These are phyloP conservation scores for Purpureocillium lavendulum DNA, from an alignment of 2,329 filamentous ascomycete genomes.

Conservation along the genomic window DNA sequence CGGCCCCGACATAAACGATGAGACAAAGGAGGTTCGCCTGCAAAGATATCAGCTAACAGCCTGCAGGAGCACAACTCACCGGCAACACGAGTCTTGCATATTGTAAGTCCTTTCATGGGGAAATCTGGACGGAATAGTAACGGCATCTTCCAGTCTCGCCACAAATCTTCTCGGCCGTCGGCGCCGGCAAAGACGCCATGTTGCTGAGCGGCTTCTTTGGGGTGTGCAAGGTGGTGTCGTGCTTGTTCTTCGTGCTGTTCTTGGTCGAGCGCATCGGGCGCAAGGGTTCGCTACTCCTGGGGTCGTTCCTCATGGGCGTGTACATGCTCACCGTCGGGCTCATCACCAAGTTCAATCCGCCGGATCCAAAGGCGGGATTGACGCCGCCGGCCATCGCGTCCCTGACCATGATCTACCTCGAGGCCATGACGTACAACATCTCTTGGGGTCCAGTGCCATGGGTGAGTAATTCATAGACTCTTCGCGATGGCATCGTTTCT, in stretches of 20 bases:
- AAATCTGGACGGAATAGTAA: background rate
- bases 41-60: background rate
- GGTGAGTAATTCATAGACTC: too few relatives aligned
- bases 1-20: too few relatives aligned
- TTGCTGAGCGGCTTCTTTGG: slow-evolving; percentile 45
- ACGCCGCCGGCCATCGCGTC: slow-evolving; percentile 35
- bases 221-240: slow-evolving; percentile 40
- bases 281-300: slow-evolving; percentile 36
- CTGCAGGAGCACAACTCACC: slow-evolving; percentile 32
- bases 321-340: slow-evolving; percentile 44
- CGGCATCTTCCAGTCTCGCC: slow-evolving; percentile 27
- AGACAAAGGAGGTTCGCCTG: background rate
- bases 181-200: slow-evolving; percentile 35
- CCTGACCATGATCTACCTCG: slow-evolving; percentile 41
- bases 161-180: slow-evolving; percentile 41
- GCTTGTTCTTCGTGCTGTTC: slow-evolving; percentile 36
- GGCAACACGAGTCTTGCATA: slow-evolving; percentile 43
- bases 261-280: slow-evolving; percentile 41
- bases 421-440: slow-evolving; percentile 30
- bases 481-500: too few relatives aligned
- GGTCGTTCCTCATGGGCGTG: slow-evolving; percentile 38
- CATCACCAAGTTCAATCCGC: slow-evolving; percentile 36
- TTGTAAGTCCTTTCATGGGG: slow-evolving; percentile 26
- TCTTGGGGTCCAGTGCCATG: slow-evolving; percentile 45
- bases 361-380: slow-evolving; percentile 17